A percentile compares a stretch with the other conserved stretches of the same genome.
These are phyloP conservation scores for Saitozyma podzolica DNA, from an alignment of 768 basidiomycete genomes.

Conservation along the genomic window DNA sequence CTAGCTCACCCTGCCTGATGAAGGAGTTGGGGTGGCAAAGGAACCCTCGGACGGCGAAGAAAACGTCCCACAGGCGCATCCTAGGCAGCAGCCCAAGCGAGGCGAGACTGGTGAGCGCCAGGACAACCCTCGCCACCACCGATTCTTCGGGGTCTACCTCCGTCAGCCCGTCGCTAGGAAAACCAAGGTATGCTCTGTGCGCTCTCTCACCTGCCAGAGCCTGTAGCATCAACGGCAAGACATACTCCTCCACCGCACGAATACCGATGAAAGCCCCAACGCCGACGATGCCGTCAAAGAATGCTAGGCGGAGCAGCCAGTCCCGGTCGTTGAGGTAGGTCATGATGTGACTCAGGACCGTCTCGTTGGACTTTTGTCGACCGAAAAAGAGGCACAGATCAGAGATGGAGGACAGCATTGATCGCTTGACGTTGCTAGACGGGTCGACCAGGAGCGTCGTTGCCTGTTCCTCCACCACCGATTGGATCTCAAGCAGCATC, in stretches of 20 bases:
- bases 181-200: neutral
- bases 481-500: slow-evolving; percentile 79
- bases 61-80: slow-evolving; percentile 95
- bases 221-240: slow-evolving; percentile 93
- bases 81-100: slow-evolving; percentile 75
- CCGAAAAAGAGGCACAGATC: slow-evolving; percentile 91
- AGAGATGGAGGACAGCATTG: slow-evolving; percentile 81
- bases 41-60: slow-evolving; percentile 79
- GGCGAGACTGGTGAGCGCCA: slow-evolving; percentile 80
- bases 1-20: slow-evolving; percentile 76
- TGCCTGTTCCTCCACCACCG: slow-evolving; percentile 81
- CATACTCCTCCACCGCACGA: slow-evolving; percentile 89
- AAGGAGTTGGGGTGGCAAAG: slow-evolving; percentile 93
- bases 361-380: slow-evolving; percentile 88
- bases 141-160: slow-evolving; percentile 85
- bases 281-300: slow-evolving; percentile 93
- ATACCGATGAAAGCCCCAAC: slow-evolving; percentile 93
- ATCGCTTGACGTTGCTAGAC: slow-evolving; percentile 85
- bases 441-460: slow-evolving; percentile 82
- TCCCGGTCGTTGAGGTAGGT: slow-evolving; percentile 77
- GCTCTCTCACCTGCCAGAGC: slow-evolving; percentile 75
- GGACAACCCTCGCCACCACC: slow-evolving; percentile 87
- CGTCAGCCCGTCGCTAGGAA: neutral
- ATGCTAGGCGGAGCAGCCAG: slow-evolving; percentile 85
- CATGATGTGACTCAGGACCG: slow-evolving; percentile 84